phyloP scores from a whole-genome alignment of 2,329 filamentous ascomycete species.

The Epichloe amarillans region DNA sequence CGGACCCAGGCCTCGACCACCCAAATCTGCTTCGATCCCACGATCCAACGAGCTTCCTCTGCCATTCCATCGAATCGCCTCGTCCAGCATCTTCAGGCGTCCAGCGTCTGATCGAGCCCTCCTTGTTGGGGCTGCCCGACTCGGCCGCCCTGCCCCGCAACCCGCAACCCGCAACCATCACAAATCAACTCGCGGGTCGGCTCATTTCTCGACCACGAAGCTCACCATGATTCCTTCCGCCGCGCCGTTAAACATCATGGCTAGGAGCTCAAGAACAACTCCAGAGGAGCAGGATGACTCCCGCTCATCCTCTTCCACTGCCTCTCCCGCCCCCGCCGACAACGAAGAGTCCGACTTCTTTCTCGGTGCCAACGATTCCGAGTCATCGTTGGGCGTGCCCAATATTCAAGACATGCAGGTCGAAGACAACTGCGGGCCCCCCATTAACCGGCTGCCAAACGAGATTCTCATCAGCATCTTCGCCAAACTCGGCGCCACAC shows the following conservation, averaged over 20 bases:
- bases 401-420: constrained; percentile 63
- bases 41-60: not conserved
- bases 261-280: constrained; percentile 8
- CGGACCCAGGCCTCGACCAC: not conserved
- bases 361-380: constrained; percentile 76
- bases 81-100: not conserved
- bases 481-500: constrained; percentile 60
- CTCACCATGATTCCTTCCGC: constrained; percentile 8
- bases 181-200: not conserved
- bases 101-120: not conserved
- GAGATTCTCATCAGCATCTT: constrained; percentile 94
- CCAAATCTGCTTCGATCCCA: not conserved
- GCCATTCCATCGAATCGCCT: not conserved
- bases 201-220: not conserved
- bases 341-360: constrained; percentile 94
- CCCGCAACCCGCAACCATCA: not conserved
- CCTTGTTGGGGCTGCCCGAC: constrained; percentile 2
- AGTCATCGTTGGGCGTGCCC: constrained; percentile 77
- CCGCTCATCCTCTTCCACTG: constrained; percentile 53
- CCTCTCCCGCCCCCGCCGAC: constrained; percentile 60
- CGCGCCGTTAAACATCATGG: constrained; percentile 9
- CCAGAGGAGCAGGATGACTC: constrained; percentile 35
- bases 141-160: not conserved
- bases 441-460: constrained; percentile 74
- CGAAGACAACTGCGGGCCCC: constrained; percentile 58